A percentile compares a stretch with the other conserved stretches of the same genome.
phyloP scores from a whole-genome alignment of 495 filamentous ascomycete genomes.

The Amniculicola lignicola region DNA sequence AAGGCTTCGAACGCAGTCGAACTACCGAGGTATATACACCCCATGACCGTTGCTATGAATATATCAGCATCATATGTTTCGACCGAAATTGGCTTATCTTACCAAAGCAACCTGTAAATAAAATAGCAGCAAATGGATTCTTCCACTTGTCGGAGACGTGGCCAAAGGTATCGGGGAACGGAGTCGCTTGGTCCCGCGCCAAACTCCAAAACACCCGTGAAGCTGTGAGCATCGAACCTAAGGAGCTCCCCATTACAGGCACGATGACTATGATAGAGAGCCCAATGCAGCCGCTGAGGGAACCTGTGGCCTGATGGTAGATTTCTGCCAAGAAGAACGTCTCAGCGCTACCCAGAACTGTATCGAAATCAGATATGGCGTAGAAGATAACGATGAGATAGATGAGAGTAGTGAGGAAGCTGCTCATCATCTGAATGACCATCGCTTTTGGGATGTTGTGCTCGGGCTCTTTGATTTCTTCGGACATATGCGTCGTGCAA shows the following conservation, averaged over 20 bases:
- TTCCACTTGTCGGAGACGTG: conserved; percentile 52
- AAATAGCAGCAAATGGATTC: conserved; percentile 64
- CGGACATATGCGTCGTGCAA: conserved; percentile 67
- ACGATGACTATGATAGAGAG: conserved; percentile 66
- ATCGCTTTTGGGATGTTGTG: conserved; percentile 57
- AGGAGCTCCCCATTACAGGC: conserved; percentile 56
- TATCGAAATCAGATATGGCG: conserved; percentile 59
- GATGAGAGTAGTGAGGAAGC: conserved; percentile 64
- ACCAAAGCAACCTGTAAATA: conserved; percentile 58
- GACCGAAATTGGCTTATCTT: not conserved
- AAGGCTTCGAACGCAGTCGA: conserved; percentile 71
- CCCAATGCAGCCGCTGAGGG: conserved; percentile 55
- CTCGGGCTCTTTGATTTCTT: conserved; percentile 68
- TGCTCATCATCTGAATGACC: conserved; percentile 44
- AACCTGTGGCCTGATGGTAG: conserved; percentile 70
- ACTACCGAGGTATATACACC: conserved; percentile 68
- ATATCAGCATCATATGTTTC: not conserved
- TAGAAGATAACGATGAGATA: conserved; percentile 73
- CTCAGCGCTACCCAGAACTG: conserved; percentile 50
- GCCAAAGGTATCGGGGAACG: conserved; percentile 48
- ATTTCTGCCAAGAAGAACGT: conserved; percentile 72
- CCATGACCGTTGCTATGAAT: conserved; percentile 53
- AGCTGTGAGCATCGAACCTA: conserved; percentile 69
- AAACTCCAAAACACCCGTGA: conserved; percentile 79
- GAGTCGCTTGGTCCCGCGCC: conserved; percentile 65